Conservation (phyloP, 306 rosid genomes). For the Dryas drummondii region DNA sequence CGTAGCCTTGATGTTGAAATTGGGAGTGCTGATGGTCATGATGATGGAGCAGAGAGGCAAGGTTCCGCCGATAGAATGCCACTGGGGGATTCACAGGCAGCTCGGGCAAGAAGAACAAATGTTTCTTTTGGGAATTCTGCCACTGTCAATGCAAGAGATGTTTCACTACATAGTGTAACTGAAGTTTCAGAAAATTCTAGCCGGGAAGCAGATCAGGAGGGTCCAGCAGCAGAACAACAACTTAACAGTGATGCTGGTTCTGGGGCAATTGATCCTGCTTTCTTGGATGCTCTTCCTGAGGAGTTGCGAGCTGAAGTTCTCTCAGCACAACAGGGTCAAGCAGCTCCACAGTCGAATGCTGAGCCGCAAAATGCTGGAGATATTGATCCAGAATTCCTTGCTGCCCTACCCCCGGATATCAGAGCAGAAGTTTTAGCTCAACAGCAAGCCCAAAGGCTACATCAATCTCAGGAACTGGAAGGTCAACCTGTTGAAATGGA, state of each 20-base stretch:
- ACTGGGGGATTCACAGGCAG: constrained; percentile 70
- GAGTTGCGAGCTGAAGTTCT: constrained; percentile 98
- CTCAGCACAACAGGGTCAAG: constrained; percentile 93
- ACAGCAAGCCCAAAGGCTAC: constrained; percentile 92
- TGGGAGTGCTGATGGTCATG: constrained; percentile 98
- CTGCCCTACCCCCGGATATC: constrained; percentile 96
- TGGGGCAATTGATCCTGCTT: constrained; percentile 93
- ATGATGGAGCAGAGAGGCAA: constrained; percentile 90
- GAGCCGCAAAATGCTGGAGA: constrained; percentile 77
- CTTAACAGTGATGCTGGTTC: constrained; percentile 70
- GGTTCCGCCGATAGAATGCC: constrained; percentile 66
- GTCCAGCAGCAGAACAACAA: constrained; percentile 67
- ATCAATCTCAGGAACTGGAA: constrained; percentile 94
- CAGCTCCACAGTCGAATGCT: constrained; percentile 60
- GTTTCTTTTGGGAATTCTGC: constrained; percentile 57
- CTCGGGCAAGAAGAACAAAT: constrained; percentile 71
- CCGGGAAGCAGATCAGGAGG: constrained; percentile 86
- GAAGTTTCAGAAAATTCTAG: constrained; percentile 94
- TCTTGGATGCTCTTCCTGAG: constrained; percentile 95
- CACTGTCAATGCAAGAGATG: constrained; percentile 74
- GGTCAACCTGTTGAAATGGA: constrained; percentile 99
- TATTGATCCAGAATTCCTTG: constrained; percentile 99
- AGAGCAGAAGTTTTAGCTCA: constrained; percentile 98
- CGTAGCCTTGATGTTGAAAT: constrained; percentile 97
- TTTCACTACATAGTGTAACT: constrained; percentile 79